A percentile compares a stretch with the other conserved stretches of the same genome.
phyloP scores from a whole-genome alignment of 2,329 filamentous ascomycete species.

The Ophiocordyceps australis region DNA sequence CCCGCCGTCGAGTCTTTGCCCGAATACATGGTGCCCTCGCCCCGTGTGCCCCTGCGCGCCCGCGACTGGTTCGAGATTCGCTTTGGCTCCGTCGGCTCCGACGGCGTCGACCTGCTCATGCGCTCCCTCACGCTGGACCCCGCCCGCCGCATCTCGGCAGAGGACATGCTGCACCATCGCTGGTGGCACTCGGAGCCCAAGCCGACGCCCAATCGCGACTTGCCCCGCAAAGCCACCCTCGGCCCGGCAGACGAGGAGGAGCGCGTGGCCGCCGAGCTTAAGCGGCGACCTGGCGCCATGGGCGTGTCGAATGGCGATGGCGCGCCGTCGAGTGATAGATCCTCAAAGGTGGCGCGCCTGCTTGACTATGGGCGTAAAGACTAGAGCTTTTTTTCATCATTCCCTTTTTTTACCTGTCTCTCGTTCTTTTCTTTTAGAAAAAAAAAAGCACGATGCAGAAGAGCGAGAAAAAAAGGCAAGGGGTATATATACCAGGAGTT shows the following conservation, averaged over 20 bases:
- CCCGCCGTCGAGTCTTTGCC: slow-evolving; percentile 70
- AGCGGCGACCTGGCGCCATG: slow-evolving; percentile 48
- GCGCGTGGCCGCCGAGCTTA: slow-evolving; percentile 68
- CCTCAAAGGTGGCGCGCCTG: slow-evolving; percentile 64
- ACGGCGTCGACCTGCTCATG: slow-evolving; percentile 79
- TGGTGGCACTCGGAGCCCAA: slow-evolving; percentile 79
- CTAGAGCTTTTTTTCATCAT: no score
- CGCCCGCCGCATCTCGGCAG: slow-evolving; percentile 61
- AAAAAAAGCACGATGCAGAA: no score
- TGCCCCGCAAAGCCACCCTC: slow-evolving; percentile 51
- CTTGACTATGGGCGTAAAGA: slow-evolving; percentile 75
- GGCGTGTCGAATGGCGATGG: slow-evolving; percentile 32
- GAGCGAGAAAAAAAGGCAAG: no score
- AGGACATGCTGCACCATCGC: slow-evolving; percentile 58
- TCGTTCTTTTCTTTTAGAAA: background rate
- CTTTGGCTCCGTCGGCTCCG: slow-evolving; percentile 64
- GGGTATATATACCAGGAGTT: no score
- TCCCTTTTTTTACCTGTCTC: background rate
- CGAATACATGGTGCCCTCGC: slow-evolving; percentile 57
- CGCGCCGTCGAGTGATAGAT: slow-evolving; percentile 52
- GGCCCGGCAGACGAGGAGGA: slow-evolving; percentile 49
- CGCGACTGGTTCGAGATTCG: slow-evolving; percentile 55
- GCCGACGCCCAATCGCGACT: slow-evolving; percentile 63
- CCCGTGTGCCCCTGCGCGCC: slow-evolving; percentile 42
- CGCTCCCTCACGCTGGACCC: slow-evolving; percentile 75